Conservation (phyloP, 257 asterid genomes). For the Solanum chilense region DNA sequence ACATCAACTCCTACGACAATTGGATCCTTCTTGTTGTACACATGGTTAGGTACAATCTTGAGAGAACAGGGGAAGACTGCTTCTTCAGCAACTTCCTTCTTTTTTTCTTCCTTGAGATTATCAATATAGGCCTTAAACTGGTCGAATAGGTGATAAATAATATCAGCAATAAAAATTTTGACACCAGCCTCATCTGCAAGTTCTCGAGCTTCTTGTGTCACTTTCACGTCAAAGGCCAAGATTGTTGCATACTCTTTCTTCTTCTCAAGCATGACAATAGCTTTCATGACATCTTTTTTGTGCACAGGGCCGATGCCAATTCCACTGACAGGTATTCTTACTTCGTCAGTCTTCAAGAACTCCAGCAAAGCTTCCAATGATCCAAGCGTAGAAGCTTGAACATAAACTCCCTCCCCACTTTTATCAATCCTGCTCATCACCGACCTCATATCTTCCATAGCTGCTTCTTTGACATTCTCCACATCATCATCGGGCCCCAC, state of each 20-base stretch:
- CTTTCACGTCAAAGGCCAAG: conserved; percentile 92
- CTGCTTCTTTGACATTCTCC: conserved; percentile 65
- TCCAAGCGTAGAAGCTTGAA: conserved; percentile 97
- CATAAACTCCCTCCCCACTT: conserved; percentile 93
- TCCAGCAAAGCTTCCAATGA: conserved; percentile 92
- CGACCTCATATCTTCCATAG: conserved; percentile 92
- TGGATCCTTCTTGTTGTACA: conserved; percentile 93
- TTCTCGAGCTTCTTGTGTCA: conserved; percentile 85
- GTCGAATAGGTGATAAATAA: conserved; percentile 80
- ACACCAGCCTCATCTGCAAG: conserved; percentile 89
- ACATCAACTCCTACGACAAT: conserved; percentile 91
- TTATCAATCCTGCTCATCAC: conserved; percentile 90
- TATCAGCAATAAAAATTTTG: conserved; percentile 75
- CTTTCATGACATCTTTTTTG: conserved; percentile 94
- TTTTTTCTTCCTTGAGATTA: conserved; percentile 90
- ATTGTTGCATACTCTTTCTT: conserved; percentile 84
- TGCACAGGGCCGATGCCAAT: conserved; percentile 93
- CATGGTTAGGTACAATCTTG: conserved; percentile 72
- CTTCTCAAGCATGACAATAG: conserved; percentile 99
- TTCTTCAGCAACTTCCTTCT: conserved; percentile 83
- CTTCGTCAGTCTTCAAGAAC: conserved; percentile 88
- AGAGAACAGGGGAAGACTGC: conserved; percentile 96
- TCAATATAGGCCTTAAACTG: conserved; percentile 95
- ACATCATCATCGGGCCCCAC: conserved; percentile 82
- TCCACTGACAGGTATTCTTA: conserved; percentile 93